Evolutionary conservation across 78 protist species (phyloP).

Genomic region (Tieghemostelium lacteum): DNA sequence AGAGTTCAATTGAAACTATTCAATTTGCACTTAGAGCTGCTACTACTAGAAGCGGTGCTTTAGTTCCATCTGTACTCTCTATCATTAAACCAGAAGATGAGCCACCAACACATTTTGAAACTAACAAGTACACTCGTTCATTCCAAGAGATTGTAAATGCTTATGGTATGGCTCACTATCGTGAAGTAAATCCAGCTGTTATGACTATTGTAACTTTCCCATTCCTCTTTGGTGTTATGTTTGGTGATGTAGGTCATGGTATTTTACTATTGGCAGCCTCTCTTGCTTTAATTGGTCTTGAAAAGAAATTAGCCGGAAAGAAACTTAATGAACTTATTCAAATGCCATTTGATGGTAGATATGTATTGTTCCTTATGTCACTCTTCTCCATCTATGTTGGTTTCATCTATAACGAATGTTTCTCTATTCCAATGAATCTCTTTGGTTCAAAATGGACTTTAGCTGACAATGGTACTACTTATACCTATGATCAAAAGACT

Average conservation of each 20-base stretch:
- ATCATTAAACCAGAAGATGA: constrained; percentile 66
- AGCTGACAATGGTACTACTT: too few relatives aligned
- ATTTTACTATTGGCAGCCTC: constrained; percentile 87
- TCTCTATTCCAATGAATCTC: constrained; percentile 73
- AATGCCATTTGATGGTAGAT: constrained; percentile 97
- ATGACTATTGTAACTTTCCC: constrained; percentile 99
- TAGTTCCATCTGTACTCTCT: constrained; percentile 84
- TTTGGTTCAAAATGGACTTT: constrained; percentile 33
- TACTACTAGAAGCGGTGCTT: constrained; percentile 81
- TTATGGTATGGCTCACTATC: constrained; percentile 97
- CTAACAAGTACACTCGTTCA: constrained; percentile 84
- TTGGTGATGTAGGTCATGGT: constrained; percentile 99
- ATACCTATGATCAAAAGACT: not conserved
- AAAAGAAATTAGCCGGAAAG: constrained; percentile 82
- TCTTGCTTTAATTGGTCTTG: constrained; percentile 78
- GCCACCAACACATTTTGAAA: constrained; percentile 97
- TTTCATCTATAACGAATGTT: constrained; percentile 98
- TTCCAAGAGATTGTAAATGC: constrained; percentile 97
- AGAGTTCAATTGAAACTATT: constrained; percentile 34
- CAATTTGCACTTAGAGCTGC: constrained; percentile 78
- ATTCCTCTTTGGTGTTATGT: constrained; percentile 99
- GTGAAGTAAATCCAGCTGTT: constrained; percentile 93
- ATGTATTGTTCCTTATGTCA: constrained; percentile 98
- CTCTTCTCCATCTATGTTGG: constrained; percentile 97
- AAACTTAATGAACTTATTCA: constrained; percentile 88